Evolutionary conservation across 768 basidiomycete genomes (phyloP).

Genomic region (Lentinula aciculospora): DNA sequence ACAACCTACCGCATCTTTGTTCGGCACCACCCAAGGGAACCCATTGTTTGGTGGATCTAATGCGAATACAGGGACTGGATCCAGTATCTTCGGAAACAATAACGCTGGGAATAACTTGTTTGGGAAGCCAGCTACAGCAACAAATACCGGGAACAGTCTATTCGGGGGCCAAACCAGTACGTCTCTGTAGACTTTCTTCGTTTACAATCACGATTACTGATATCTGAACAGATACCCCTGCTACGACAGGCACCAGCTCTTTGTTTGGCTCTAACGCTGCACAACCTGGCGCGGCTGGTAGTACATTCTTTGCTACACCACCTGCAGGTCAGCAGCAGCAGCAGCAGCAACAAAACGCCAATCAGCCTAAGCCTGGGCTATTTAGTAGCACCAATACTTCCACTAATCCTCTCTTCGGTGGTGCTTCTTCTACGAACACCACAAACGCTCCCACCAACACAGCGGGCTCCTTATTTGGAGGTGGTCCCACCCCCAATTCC

Average conservation of each 20-base stretch:
- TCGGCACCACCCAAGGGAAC: slow-evolving; percentile 6
- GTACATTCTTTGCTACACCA: slow-evolving; percentile 9
- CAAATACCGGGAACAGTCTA: slow-evolving; percentile 18
- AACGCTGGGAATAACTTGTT: slow-evolving; percentile 19
- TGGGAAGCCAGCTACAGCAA: slow-evolving; percentile 17
- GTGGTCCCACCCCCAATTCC: slow-evolving; percentile 18
- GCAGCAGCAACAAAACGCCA: slow-evolving; percentile 11
- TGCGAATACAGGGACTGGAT: slow-evolving; percentile 1
- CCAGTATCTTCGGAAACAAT: slow-evolving; percentile 12
- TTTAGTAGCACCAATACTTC: slow-evolving; percentile 8
- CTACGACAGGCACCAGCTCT: slow-evolving; percentile 13
- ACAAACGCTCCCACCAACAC: neutral
- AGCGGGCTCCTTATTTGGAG: slow-evolving; percentile 23
- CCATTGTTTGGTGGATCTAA: slow-evolving; percentile 4
- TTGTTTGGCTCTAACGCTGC: slow-evolving; percentile 17
- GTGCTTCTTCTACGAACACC: slow-evolving; percentile 8
- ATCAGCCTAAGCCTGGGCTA: slow-evolving; percentile 5
- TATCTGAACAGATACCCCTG: slow-evolving; percentile 18
- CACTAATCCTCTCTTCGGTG: slow-evolving; percentile 15
- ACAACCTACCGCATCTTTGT: slow-evolving; percentile 9
- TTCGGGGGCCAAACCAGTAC: slow-evolving; percentile 21
- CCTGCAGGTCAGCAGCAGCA: slow-evolving; percentile 14
- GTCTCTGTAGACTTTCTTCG: neutral
- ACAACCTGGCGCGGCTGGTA: slow-evolving; percentile 11
- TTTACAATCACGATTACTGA: slow-evolving; percentile 12